Evolutionary conservation across 208 protist genomes (phyloP).

Genomic region (Leishmania mexicana): DNA sequence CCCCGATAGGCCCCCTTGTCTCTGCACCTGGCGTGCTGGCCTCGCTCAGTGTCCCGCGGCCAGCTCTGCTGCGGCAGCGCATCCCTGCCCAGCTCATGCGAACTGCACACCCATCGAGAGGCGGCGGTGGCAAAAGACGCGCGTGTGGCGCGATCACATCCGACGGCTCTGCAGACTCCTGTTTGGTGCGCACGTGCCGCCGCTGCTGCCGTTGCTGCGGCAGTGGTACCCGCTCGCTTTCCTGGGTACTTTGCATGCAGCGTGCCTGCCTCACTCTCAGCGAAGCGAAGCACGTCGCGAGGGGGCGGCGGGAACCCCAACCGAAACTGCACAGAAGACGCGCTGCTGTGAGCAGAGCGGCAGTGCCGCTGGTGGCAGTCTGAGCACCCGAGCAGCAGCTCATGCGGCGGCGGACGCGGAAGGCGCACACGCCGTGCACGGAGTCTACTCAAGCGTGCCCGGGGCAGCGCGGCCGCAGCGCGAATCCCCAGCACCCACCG

Average conservation of each 20-base stretch:
- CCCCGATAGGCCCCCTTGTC: no score
- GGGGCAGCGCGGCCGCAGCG: no score
- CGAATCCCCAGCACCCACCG: neutral
- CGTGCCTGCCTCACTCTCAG: neutral
- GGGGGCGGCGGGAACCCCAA: neutral
- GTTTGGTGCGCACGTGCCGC: neutral
- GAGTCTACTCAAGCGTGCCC: neutral
- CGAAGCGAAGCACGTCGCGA: neutral
- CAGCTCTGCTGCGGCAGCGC: neutral
- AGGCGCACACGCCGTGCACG: neutral
- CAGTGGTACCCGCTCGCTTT: neutral
- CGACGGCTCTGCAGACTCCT: neutral
- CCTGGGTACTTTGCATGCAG: neutral
- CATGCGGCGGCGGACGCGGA: neutral
- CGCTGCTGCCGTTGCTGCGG: no score
- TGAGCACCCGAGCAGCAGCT: neutral
- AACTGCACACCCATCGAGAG: neutral
- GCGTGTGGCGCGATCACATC: neutral
- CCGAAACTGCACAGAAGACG: neutral
- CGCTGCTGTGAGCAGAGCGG: no score
- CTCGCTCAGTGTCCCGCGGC: no score
- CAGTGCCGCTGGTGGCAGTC: neutral
- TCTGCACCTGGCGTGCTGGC: no score
- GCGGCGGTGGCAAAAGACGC: neutral
- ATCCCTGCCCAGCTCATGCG: neutral